Percentiles rank a stretch among this genome's conserved stretches.
Evolutionary conservation across 202 grass and related monocot genomes (phyloP).

Genomic region (Setaria viridis): DNA sequence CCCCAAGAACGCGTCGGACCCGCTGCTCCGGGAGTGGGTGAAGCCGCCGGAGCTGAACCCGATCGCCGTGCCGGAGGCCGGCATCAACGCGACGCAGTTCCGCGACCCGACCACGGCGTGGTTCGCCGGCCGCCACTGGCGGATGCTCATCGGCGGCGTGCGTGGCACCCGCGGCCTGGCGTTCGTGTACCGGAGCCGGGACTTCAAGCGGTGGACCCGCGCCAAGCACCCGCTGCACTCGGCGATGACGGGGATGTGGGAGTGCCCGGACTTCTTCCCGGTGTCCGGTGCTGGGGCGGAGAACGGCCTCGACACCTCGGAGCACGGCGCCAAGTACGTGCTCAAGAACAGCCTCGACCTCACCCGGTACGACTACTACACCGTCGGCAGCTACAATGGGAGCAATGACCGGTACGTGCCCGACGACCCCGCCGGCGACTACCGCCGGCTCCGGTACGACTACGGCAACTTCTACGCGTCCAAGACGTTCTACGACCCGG

Average conservation of each 20-base stretch:
- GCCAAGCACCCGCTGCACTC: constrained; percentile 48
- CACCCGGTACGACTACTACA: constrained; percentile 15
- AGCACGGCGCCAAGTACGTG: constrained; percentile 19
- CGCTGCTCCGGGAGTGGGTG: constrained; percentile 50
- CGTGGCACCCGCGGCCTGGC: not conserved
- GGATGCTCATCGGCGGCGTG: constrained; percentile 36
- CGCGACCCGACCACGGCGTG: constrained; percentile 59
- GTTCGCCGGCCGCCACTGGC: constrained; percentile 44
- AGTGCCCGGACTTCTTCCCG: constrained; percentile 81
- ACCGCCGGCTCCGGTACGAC: constrained; percentile 56
- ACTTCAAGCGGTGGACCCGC: constrained; percentile 31
- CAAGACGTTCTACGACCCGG: constrained; percentile 79
- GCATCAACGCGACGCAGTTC: constrained; percentile 47
- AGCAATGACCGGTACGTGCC: constrained; percentile 55
- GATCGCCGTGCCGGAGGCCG: constrained; percentile 1
- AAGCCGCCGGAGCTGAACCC: constrained; percentile 49
- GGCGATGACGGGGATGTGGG: constrained; percentile 65
- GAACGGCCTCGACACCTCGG: not conserved
- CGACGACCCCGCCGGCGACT: constrained; percentile 43
- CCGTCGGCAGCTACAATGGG: not conserved
- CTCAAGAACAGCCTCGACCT: constrained; percentile 27
- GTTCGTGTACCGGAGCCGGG: constrained; percentile 41
- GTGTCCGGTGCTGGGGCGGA: not conserved
- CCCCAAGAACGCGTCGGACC: constrained; percentile 52
- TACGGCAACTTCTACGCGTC: constrained; percentile 95